Evolutionary conservation across 768 basidiomycete genomes (phyloP).

Genomic region (Pisolithus albus): DNA sequence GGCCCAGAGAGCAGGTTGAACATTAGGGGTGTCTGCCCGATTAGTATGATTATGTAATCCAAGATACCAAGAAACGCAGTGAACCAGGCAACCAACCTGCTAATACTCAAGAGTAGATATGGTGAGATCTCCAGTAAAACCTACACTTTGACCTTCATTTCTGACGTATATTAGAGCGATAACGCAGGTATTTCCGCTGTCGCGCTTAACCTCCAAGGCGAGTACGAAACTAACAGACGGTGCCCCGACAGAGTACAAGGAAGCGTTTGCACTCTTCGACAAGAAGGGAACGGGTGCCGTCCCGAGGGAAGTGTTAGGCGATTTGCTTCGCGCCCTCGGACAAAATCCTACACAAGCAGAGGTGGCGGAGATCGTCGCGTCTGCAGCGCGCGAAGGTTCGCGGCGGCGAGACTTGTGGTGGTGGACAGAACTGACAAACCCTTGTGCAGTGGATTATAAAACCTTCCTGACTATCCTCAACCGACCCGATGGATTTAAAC

Average conservation of each 20-base stretch:
- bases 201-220: background rate
- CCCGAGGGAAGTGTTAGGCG: slow-evolving; percentile 81
- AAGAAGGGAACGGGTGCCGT: slow-evolving; percentile 92
- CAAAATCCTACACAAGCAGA: slow-evolving; percentile 99
- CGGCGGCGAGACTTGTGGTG: background rate
- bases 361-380: slow-evolving; percentile 71
- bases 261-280: slow-evolving; percentile 97
- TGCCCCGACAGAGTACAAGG: slow-evolving; percentile 71
- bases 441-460: slow-evolving; percentile 75
- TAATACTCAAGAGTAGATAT: background rate
- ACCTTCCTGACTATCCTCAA: slow-evolving; percentile 88
- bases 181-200: slow-evolving; percentile 37
- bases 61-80: no score
- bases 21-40: no score
- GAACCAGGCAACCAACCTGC: background rate
- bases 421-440: background rate
- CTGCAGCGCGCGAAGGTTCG: slow-evolving; percentile 73
- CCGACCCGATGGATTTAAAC: slow-evolving; percentile 94
- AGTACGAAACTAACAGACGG: slow-evolving; percentile 3
- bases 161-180: slow-evolving; percentile 34
- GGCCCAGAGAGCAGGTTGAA: no score
- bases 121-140: background rate
- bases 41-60: no score
- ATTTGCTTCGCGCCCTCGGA: slow-evolving; percentile 87
- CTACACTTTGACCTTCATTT: background rate